Percentiles rank a stretch among this genome's conserved stretches.
phyloP scores from a whole-genome alignment of 768 basidiomycete genomes.

The Calvatia gigantea region DNA sequence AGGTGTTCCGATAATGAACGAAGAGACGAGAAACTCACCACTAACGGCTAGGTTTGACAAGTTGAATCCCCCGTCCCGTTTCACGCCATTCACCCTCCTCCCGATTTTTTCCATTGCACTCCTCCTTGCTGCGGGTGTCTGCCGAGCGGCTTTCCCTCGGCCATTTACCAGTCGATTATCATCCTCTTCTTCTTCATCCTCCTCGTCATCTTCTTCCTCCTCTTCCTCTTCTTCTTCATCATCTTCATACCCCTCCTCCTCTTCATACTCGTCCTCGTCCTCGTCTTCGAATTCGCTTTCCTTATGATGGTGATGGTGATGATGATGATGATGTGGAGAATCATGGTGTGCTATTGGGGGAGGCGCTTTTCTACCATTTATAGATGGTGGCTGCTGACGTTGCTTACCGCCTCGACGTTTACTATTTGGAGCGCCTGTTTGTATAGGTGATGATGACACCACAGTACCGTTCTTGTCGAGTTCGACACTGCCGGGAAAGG shows the following conservation, averaged over 20 bases:
- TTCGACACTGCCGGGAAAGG: slow-evolving; percentile 97
- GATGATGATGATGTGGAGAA: slow-evolving; percentile 35
- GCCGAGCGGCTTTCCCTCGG: slow-evolving; percentile 29
- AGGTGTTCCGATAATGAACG: slow-evolving; percentile 14
- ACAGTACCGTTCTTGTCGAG: slow-evolving; percentile 83
- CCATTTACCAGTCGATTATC: slow-evolving; percentile 36
- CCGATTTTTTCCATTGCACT: slow-evolving; percentile 31
- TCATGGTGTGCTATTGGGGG: slow-evolving; percentile 19
- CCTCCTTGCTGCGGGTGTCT: slow-evolving; percentile 15
- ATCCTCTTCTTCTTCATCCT: slow-evolving; percentile 59
- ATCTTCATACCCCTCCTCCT: slow-evolving; percentile 35
- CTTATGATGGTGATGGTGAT: slow-evolving; percentile 40
- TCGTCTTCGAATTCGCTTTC: slow-evolving; percentile 71
- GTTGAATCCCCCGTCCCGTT: slow-evolving; percentile 69
- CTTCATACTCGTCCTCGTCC: slow-evolving; percentile 46
- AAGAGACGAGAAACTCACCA: slow-evolving; percentile 38
- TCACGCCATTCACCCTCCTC: slow-evolving; percentile 13
- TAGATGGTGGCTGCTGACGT: slow-evolving; percentile 16
- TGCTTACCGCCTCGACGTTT: slow-evolving; percentile 20
- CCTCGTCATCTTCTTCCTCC: slow-evolving; percentile 48
- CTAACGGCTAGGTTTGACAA: slow-evolving; percentile 84
- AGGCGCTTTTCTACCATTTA: slow-evolving; percentile 15
- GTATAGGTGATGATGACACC: slow-evolving; percentile 24
- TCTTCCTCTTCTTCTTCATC: slow-evolving; percentile 44
- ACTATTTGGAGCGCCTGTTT: slow-evolving; percentile 18